These are phyloP conservation scores for Barbarea vulgaris DNA, from an alignment of 345 rosid species.

Conservation along the genomic window DNA sequence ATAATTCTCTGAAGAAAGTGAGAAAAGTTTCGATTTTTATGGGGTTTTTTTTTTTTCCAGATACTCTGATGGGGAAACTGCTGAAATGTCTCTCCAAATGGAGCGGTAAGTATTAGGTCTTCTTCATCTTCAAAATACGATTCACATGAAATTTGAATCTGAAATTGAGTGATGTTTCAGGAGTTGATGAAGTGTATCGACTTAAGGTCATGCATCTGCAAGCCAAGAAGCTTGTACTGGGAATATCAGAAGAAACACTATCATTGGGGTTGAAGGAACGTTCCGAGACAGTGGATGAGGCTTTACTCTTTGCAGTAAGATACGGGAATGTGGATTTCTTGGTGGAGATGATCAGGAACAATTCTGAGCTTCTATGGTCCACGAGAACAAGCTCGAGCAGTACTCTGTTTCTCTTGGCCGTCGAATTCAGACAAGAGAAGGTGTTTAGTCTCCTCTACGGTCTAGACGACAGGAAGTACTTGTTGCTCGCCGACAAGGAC, in stretches of 20 bases:
- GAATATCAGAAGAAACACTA: slow-evolving; percentile 35
- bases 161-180: slow-evolving; percentile 21
- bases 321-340: slow-evolving; percentile 40
- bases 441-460: slow-evolving; percentile 39
- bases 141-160: neutral
- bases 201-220: slow-evolving; percentile 37
- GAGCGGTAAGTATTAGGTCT: slow-evolving; percentile 20
- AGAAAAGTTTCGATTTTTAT: neutral
- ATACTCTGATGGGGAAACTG: slow-evolving; percentile 21
- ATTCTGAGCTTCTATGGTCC: slow-evolving; percentile 41
- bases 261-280: slow-evolving; percentile 33
- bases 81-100: slow-evolving; percentile 32
- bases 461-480: slow-evolving; percentile 33
- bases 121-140: neutral
- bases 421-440: slow-evolving; percentile 40
- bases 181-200: slow-evolving; percentile 32
- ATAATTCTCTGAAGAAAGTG: neutral
- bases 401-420: slow-evolving; percentile 42
- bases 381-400: slow-evolving; percentile 34
- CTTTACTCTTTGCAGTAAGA: slow-evolving; percentile 38
- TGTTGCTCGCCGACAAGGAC: slow-evolving; percentile 37
- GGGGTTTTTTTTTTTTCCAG: neutral
- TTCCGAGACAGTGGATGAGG: slow-evolving; percentile 33
- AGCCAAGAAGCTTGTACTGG: slow-evolving; percentile 33
- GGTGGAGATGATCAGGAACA: slow-evolving; percentile 37